A percentile compares a stretch with the other conserved stretches of the same genome.
These are phyloP conservation scores for Ogataea neopini DNA, from an alignment of 805 yeast species.

Conservation along the genomic window DNA sequence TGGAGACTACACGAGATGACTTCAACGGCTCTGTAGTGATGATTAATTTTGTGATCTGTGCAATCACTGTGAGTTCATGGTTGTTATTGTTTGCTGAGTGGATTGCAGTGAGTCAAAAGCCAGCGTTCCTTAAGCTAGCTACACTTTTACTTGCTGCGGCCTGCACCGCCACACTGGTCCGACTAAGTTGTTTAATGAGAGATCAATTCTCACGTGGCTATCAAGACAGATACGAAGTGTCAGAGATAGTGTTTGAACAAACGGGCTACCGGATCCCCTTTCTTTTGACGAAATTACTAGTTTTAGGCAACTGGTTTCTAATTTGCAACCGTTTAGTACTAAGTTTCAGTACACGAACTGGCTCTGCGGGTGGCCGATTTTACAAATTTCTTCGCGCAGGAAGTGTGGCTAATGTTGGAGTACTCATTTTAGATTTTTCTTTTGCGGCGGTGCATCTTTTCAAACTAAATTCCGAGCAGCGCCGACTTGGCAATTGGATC, in stretches of 20 bases:
- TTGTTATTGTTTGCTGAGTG: conserved; percentile 60
- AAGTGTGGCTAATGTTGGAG: conserved; percentile 10
- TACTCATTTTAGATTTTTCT: conserved; percentile 10
- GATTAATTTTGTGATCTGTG: conserved; percentile 52
- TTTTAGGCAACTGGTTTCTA: conserved; percentile 49
- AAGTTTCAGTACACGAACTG: conserved; percentile 12
- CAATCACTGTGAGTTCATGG: conserved; percentile 67
- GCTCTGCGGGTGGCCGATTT: conserved; percentile 5
- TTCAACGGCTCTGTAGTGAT: conserved; percentile 42
- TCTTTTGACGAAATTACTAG: conserved; percentile 44
- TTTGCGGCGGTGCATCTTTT: conserved; percentile 7
- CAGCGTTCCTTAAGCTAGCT: conserved; percentile 55
- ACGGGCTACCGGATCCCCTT: conserved; percentile 40
- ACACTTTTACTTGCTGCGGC: conserved; percentile 57
- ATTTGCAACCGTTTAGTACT: conserved; percentile 17
- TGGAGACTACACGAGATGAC: conserved; percentile 31
- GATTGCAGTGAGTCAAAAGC: conserved; percentile 57
- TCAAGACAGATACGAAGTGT: conserved; percentile 50
- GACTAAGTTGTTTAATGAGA: conserved; percentile 46
- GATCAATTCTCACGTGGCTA: conserved; percentile 53
- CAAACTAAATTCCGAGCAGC: neutral
- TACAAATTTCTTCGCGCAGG: conserved; percentile 7
- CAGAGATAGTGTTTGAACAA: conserved; percentile 39
- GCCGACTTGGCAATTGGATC: conserved; percentile 22
- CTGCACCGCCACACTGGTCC: conserved; percentile 51